Evolutionary conservation across 345 rosid species (phyloP), one percentile per base, ranked within the genome.

Genomic region (Eucalyptus sp.): DNA sequence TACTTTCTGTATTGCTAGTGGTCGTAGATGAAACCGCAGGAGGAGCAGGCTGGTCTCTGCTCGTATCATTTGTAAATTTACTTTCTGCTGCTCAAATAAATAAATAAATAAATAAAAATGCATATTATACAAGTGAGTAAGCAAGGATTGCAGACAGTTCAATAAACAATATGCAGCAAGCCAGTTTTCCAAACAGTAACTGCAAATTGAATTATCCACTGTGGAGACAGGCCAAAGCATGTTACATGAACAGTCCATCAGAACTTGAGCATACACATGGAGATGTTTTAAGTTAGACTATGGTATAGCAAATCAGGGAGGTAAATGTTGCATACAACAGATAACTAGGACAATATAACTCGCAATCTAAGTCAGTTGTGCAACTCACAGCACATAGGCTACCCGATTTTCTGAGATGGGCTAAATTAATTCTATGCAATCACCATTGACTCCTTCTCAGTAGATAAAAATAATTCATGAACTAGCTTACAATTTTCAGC

Each of bases 1-100:
- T 95, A 91, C 98, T 97, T 89, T 93, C 99, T 52, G 96, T 90
- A 88, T 94, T 95, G 90, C 99, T 97, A 62, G 98, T 94, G 83
- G 98, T 95, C 66, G 97, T 95, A 46, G 99, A 95, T 37, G 98
- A 94, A 62, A 95, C 93, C 56, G 90, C 90, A 16, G 92, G 93
- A 91, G 92, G 94, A 86, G 91, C 87, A 37, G 96, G 98, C 87
- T 96, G 98, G 90, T 95, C 98, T 91, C 88, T 94, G 91, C 95
- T 94, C 51, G 95, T 92, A 90, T 95, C 98, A 90, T 92, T 95
- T 15, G 92, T 94, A 13, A 95, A 96, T 92, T 95, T 97, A 90
- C 95, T 95, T 71, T 95, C 98, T 89, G 94, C 88, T 91, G 92
- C 71, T 89, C 87, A 43, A 56, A 86, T 49, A 86, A 50, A 86